Conservation (phyloP, 1,284 basidiomycete species). For the Trichosporon sp. region DNA sequence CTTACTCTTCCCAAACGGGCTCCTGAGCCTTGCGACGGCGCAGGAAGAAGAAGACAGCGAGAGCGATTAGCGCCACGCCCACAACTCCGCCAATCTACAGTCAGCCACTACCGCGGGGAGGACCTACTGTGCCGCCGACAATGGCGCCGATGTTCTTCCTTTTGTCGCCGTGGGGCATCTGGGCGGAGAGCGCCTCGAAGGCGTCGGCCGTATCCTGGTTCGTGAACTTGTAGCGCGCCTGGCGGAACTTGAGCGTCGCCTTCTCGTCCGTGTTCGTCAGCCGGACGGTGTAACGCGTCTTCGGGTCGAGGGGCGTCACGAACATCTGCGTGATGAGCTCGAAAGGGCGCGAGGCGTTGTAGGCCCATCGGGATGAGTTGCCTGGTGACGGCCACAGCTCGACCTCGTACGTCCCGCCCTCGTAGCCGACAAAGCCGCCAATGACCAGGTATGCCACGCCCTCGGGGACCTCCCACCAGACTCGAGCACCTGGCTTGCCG, state of each 20-base stretch:
- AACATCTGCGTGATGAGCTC: slow-evolving; percentile 1
- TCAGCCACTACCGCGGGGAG: not conserved
- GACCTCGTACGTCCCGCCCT: not conserved
- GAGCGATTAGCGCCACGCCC: not conserved
- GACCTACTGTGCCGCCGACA: not conserved
- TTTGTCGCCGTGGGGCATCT: not conserved
- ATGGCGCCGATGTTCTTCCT: not conserved
- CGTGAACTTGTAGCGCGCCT: not conserved
- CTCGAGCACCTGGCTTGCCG: not conserved
- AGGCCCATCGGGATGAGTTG: not conserved
- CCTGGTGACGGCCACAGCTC: not conserved
- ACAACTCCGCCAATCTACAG: not conserved
- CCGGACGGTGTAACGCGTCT: not conserved
- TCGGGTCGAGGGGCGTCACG: not conserved
- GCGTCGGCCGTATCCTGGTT: not conserved
- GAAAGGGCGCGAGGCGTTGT: not conserved
- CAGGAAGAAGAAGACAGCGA: not conserved
- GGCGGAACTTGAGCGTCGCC: not conserved
- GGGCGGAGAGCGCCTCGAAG: not conserved
- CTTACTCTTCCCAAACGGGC: not conserved
- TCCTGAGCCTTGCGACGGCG: not conserved
- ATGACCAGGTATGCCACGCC: not conserved
- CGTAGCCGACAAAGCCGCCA: not conserved
- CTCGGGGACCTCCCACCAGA: not conserved
- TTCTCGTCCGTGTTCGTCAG: not conserved